Evolutionary conservation across 345 rosid species (phyloP).

Genomic region (Lepidium sativum): DNA sequence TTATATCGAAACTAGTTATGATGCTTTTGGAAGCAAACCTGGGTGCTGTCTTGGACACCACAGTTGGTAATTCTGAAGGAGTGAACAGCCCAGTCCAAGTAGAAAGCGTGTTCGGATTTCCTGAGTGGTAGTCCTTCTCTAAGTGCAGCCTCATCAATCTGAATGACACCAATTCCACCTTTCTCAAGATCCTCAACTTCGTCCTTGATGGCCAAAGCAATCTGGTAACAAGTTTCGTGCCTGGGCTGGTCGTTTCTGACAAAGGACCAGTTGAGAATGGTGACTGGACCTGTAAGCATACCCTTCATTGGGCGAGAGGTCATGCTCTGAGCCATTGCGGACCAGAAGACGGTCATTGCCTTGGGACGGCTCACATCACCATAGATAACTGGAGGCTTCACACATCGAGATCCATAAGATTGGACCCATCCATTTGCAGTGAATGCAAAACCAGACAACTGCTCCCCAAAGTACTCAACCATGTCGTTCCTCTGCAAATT

Average conservation of each 20-base stretch:
- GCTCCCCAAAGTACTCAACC: slow-evolving; percentile 99
- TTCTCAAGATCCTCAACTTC: slow-evolving; percentile 99
- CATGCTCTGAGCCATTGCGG: slow-evolving; percentile 89
- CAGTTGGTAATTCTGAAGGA: slow-evolving; percentile 95
- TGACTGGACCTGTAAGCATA: slow-evolving; percentile 99
- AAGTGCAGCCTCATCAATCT: slow-evolving; percentile 97
- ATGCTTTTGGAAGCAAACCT: slow-evolving; percentile 38
- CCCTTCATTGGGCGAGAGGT: slow-evolving; percentile 99
- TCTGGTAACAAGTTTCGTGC: slow-evolving; percentile 93
- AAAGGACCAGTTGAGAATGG: slow-evolving; percentile 98
- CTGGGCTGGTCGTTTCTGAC: slow-evolving; percentile 98
- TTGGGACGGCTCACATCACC: slow-evolving; percentile 99
- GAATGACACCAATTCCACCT: slow-evolving; percentile 80
- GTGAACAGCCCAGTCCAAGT: slow-evolving; percentile 99
- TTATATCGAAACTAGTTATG: background rate
- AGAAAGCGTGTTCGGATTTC: slow-evolving; percentile 95
- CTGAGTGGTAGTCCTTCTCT: slow-evolving; percentile 96
- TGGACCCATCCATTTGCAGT: slow-evolving; percentile 97
- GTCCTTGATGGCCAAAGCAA: slow-evolving; percentile 97
- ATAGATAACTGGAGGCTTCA: slow-evolving; percentile 94
- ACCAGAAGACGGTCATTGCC: slow-evolving; percentile 98
- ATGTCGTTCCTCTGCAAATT: slow-evolving; percentile 81
- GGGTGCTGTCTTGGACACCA: slow-evolving; percentile 84
- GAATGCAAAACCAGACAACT: slow-evolving; percentile 92
- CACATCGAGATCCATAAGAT: slow-evolving; percentile 95